phyloP scores from a whole-genome alignment of 441 rosid species.

The Bocquillonia castaneifolia region DNA sequence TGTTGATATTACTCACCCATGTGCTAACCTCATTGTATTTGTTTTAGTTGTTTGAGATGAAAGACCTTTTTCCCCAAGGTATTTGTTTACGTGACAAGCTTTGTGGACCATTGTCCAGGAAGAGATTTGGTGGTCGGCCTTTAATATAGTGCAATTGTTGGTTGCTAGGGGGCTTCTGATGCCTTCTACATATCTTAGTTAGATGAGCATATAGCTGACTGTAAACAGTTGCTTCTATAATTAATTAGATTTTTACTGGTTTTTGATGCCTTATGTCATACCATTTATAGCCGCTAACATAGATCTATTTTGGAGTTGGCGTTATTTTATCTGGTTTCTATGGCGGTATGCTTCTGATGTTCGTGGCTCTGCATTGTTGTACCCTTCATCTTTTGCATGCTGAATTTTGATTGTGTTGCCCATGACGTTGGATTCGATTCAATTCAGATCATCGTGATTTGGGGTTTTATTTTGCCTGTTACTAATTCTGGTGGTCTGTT shows the following conservation, averaged over 20 bases:
- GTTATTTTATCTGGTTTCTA: neutral
- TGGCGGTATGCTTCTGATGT: neutral
- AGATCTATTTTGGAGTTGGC: neutral
- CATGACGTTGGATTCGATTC: too few species aligned
- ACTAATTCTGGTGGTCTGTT: neutral
- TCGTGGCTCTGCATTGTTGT: too few species aligned
- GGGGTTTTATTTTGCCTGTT: too few species aligned
- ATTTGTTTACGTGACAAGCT: slow-evolving; percentile 24
- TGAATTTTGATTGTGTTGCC: too few species aligned
- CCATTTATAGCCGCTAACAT: neutral
- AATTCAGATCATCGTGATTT: too few species aligned
- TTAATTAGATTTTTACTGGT: neutral
- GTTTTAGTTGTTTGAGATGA: slow-evolving; percentile 30
- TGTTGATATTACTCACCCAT: neutral
- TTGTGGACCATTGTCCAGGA: slow-evolving; percentile 29
- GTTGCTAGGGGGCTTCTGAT: neutral
- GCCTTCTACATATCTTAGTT: neutral
- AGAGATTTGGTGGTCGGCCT: slow-evolving; percentile 22
- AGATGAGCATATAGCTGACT: neutral
- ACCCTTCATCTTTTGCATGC: too few species aligned
- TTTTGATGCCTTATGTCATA: neutral
- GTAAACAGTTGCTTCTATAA: slow-evolving; percentile 14
- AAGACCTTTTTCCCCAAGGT: slow-evolving; percentile 24
- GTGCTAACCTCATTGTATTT: slow-evolving; percentile 32
- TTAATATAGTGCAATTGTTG: neutral